These are phyloP conservation scores for Cucurbita argyrosperma DNA, from an alignment of 306 rosid species.

Conservation along the genomic window DNA sequence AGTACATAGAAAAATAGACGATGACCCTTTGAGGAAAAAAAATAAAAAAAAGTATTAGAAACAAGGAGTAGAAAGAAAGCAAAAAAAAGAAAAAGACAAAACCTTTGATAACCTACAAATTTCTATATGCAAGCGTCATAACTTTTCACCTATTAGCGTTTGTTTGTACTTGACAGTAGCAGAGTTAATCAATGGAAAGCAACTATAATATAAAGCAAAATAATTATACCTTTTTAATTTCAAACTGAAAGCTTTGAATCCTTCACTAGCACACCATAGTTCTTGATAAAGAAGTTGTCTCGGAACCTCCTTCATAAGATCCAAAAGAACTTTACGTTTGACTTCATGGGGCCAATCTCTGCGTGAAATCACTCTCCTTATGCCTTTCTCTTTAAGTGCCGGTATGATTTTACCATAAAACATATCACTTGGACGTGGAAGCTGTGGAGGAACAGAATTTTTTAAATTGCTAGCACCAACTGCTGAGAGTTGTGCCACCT, in stretches of 20 bases:
- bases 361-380: conserved; percentile 91
- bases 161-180: neutral
- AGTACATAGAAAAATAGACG: neutral
- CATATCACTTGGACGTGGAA: conserved; percentile 99
- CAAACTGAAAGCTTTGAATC: conserved; percentile 79
- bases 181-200: neutral
- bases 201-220: neutral
- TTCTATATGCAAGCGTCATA: neutral
- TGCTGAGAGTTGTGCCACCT: conserved; percentile 57
- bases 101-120: neutral
- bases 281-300: conserved; percentile 82
- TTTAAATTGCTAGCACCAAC: conserved; percentile 43
- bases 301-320: conserved; percentile 91
- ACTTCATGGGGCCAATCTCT: conserved; percentile 99
- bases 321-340: conserved; percentile 79
- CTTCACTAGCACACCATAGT: conserved; percentile 97
- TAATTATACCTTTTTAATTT: conserved; percentile 61
- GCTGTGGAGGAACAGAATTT: conserved; percentile 63
- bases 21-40: neutral
- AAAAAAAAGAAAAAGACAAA: neutral
- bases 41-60: neutral
- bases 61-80: neutral
- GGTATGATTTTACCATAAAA: conserved; percentile 97
- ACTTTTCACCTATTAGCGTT: neutral
- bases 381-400: conserved; percentile 96